Evolutionary conservation across 2,329 filamentous ascomycete species (phyloP).

Genomic region (Alternaria solani): DNA sequence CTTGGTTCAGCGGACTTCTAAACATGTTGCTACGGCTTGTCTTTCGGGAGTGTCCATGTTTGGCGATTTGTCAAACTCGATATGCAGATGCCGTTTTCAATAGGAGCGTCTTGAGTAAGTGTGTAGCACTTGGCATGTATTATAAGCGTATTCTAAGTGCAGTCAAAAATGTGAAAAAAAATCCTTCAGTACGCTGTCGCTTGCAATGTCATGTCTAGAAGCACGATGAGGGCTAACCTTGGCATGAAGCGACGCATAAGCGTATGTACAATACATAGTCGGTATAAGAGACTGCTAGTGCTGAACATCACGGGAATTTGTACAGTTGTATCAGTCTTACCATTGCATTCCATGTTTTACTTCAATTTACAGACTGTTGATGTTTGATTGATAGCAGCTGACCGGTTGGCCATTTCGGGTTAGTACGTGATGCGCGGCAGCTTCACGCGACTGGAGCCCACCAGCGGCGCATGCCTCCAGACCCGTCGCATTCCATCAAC

Average conservation of each 20-base stretch:
- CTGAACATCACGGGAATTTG: neutral
- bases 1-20: neutral
- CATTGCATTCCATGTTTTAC: neutral
- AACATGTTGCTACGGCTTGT: neutral
- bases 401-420: constrained; percentile 8
- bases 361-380: neutral
- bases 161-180: neutral
- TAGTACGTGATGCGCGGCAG: constrained; percentile 22
- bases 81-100: neutral
- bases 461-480: constrained; percentile 13
- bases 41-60: neutral
- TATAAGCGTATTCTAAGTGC: neutral
- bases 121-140: neutral
- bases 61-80: neutral
- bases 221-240: neutral
- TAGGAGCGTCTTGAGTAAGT: neutral
- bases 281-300: neutral
- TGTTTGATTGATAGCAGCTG: constrained; percentile 2
- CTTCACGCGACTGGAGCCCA: constrained; percentile 16
- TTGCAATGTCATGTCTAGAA: neutral
- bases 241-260: neutral
- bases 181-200: neutral
- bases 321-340: neutral
- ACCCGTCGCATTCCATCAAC: constrained; percentile 31
- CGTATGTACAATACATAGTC: neutral